phyloP scores from a whole-genome alignment of 2,329 filamentous ascomycete species.

The Lecanosticta acicola region DNA sequence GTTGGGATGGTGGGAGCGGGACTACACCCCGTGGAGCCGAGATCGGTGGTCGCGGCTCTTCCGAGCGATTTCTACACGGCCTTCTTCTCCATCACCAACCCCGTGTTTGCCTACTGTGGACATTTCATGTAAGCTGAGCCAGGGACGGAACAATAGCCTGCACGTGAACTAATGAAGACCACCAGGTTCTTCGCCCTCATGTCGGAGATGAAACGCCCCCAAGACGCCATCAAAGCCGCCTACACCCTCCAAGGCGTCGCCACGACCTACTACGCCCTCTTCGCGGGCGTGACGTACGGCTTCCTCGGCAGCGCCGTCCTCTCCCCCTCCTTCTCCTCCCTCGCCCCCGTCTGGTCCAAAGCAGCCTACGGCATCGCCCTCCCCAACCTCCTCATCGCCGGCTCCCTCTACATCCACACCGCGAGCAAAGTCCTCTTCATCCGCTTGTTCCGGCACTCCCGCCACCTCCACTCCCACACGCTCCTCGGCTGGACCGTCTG shows the following conservation, averaged over 20 bases:
- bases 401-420: conserved; percentile 47
- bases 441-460: conserved; percentile 42
- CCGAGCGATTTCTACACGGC: conserved; percentile 40
- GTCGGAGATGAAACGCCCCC: conserved; percentile 49
- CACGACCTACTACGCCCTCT: conserved; percentile 48
- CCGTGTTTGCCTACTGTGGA: conserved; percentile 50
- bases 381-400: conserved; percentile 48
- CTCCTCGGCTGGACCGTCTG: conserved; percentile 45
- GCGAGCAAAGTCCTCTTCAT: conserved; percentile 50
- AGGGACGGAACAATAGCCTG: not conserved
- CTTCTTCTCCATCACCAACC: conserved; percentile 47
- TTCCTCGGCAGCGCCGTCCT: conserved; percentile 45
- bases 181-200: conserved; percentile 47
- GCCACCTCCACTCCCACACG: conserved; percentile 47
- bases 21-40: conserved; percentile 35
- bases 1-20: conserved; percentile 50
- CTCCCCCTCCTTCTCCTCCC: conserved; percentile 46
- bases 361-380: conserved; percentile 48
- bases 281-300: conserved; percentile 48
- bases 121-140: conserved; percentile 42
- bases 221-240: conserved; percentile 47
- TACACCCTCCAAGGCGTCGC: conserved; percentile 47
- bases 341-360: conserved; percentile 45
- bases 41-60: conserved; percentile 37
- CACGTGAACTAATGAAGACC: not conserved